A percentile compares a stretch with the other conserved stretches of the same genome.
Conservation (phyloP, 129 eudicot species). For the Logfia minima region DNA sequence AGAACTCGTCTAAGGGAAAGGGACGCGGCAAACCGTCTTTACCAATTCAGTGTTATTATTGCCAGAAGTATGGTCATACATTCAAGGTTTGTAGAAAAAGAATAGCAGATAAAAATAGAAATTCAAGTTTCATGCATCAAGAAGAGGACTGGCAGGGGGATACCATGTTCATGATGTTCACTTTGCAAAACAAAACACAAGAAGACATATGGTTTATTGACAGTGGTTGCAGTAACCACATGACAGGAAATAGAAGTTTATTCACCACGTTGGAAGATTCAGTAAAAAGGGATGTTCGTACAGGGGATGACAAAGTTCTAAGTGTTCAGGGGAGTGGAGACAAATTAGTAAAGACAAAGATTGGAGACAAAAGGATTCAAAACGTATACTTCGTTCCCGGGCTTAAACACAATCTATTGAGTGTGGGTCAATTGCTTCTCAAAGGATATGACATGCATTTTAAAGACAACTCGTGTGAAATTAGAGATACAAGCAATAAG, state of each 20-base stretch:
- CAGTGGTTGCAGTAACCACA: background rate
- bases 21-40: background rate
- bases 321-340: background rate
- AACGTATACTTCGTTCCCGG: conserved; percentile 14
- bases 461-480: background rate
- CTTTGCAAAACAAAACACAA: background rate
- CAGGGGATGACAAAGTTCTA: background rate
- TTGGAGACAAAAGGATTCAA: background rate
- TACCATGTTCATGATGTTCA: conserved; percentile 7
- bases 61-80: conserved; percentile 5
- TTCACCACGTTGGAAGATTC: background rate
- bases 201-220: conserved; percentile 19
- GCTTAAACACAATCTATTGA: background rate
- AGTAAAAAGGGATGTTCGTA: background rate
- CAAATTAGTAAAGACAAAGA: background rate
- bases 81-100: background rate
- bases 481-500: background rate
- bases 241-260: conserved; percentile 5
- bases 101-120: background rate
- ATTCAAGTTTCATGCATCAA: background rate
- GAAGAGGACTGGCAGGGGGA: background rate
- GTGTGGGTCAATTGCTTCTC: background rate
- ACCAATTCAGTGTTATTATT: background rate
- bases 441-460: background rate
- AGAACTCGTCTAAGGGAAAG: background rate